Conservation (phyloP, 305 asterid genomes). For the Rubia peregrina region DNA sequence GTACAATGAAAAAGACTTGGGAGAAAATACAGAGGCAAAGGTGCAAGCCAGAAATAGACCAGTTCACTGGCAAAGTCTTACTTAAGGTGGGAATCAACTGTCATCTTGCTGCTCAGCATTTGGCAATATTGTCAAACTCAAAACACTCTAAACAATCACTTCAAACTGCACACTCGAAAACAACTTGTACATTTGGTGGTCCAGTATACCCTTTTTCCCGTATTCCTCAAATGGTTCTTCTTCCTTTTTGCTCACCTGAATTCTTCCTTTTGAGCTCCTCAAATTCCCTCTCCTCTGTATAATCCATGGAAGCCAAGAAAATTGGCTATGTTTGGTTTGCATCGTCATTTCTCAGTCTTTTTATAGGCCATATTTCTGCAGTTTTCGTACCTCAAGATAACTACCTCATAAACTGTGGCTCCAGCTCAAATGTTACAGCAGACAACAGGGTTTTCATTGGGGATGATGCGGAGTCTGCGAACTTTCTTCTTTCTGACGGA, state of each 20-base stretch:
- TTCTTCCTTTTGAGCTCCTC: background rate
- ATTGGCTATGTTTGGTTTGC: slow-evolving; percentile 26
- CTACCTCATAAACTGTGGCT: slow-evolving; percentile 74
- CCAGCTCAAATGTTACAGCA: slow-evolving; percentile 29
- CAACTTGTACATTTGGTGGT: background rate
- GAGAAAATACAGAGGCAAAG: too few species aligned
- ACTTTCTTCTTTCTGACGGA: slow-evolving; percentile 36
- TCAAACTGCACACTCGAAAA: background rate
- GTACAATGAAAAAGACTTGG: too few species aligned
- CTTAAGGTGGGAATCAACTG: slow-evolving; percentile 1
- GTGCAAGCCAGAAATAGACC: background rate
- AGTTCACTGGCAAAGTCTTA: background rate
- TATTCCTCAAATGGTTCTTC: background rate
- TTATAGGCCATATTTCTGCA: slow-evolving; percentile 20
- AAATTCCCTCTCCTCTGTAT: background rate
- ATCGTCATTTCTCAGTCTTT: slow-evolving; percentile 15
- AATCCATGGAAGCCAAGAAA: slow-evolving; percentile 35
- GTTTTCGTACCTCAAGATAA: slow-evolving; percentile 72
- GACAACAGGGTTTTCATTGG: slow-evolving; percentile 58
- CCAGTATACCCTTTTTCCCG: background rate
- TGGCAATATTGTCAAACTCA: background rate
- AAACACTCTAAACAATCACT: background rate
- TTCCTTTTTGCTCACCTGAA: background rate
- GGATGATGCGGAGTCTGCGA: slow-evolving; percentile 37
- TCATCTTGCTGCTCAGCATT: slow-evolving; percentile 2